Percentiles rank a stretch among this genome's conserved stretches.
phyloP scores from a whole-genome alignment of 163 green algal genomes.

The Scenedesmus sp. region DNA sequence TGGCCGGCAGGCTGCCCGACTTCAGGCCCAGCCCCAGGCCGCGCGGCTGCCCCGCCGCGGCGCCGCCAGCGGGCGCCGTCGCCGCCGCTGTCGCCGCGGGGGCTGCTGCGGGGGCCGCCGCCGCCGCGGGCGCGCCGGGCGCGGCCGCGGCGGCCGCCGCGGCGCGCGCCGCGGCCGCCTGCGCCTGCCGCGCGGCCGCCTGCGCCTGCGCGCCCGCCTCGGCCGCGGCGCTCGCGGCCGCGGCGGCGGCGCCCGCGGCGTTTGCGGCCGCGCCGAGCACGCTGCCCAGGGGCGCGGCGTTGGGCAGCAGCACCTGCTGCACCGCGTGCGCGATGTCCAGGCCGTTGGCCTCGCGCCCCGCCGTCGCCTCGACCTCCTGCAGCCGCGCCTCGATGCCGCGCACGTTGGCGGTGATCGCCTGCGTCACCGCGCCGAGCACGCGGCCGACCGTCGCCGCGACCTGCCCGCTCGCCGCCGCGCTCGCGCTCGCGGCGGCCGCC shows the following conservation, averaged over 20 bases:
- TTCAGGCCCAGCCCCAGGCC: conserved; percentile 19
- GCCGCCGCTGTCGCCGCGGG: background rate
- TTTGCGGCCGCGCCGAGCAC: background rate
- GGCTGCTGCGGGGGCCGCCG: conserved; percentile 7
- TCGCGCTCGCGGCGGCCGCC: background rate
- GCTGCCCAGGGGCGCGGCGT: background rate
- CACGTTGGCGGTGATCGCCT: conserved; percentile 15
- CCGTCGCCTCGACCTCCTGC: conserved; percentile 29
- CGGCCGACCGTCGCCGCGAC: conserved; percentile 15
- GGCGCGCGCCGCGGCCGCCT: background rate
- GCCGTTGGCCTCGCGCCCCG: conserved; percentile 28
- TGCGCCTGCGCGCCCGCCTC: conserved; percentile 1
- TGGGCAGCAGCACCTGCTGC: conserved; percentile 40
- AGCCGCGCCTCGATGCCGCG: conserved; percentile 34
- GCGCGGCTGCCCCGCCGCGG: conserved; percentile 9
- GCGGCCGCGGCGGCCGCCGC: background rate
- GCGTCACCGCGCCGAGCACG: conserved; percentile 18
- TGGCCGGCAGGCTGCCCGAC: conserved; percentile 25
- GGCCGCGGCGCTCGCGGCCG: conserved; percentile 4
- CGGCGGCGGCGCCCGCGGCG: conserved; percentile 16
- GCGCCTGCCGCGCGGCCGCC: background rate
- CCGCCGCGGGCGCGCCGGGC: background rate
- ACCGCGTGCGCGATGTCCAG: conserved; percentile 26
- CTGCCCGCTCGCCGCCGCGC: background rate
- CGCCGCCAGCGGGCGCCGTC: conserved; percentile 8